Base-by-base conservation (phyloP, 257 asterid species). In the Sherardia arvensis region DNA sequence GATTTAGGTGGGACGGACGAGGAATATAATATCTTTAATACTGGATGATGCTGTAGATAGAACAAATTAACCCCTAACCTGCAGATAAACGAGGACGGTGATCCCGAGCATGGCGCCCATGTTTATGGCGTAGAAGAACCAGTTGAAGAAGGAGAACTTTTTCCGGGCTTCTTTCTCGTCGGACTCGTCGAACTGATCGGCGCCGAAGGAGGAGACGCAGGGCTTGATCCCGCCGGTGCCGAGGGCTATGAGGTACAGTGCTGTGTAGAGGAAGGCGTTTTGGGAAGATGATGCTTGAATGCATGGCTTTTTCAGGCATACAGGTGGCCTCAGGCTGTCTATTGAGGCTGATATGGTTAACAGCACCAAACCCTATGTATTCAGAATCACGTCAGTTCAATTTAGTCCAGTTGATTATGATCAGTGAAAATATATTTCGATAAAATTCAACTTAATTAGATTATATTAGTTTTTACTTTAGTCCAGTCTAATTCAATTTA, bases 221-320 rank as follows among this genome's bases (percentile, higher is more conserved):
- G 94, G 91, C 82, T 88, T 88, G 71, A 88, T 88, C 14, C 96
- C 96, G 0, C 96, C 92, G 0, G 96, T 88, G 45, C 96, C 96
- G 0, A 88, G 78, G 57, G 92, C 95, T 7, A 88, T 84, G 1
- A 88, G 88, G n/a, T 72, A 80, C 8, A 84, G 30, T 2, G 96
- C 78, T 10, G 76, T 73, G 65, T 80, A 88, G 14, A 88, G 84
- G 69, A 84, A 79, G 3, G 78, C 76, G 1, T 74, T 84, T 48
- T 86, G 90, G 68, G 45, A 20, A 5, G 28, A 34, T 14, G 87
- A 64, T 22, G 96, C 85, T 9, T 81, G 79, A 36, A 26, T 60
- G 81, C 93, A 88, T 3, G 93, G 88, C 48, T 8, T 73, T 34
- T 61, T 74, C 60, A 68, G 77, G 80, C 96, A 86, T 20, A n/a